Evolutionary conservation across 805 yeast species (phyloP), one percentile per base, ranked within the genome.

Genomic region (Pachysolen tannophilus): DNA sequence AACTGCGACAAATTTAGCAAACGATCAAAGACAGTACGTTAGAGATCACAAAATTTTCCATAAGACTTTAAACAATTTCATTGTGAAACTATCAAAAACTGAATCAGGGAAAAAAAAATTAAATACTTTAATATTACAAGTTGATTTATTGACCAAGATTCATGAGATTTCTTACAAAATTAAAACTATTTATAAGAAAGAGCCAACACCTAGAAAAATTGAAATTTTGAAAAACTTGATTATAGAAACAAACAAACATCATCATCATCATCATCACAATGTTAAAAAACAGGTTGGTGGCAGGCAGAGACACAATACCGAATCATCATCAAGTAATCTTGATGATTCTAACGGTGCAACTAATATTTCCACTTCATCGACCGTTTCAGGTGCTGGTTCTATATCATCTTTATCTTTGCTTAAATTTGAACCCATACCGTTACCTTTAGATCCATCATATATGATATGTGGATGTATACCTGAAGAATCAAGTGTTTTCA

Each of bases 371-470:
- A 20, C 28, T 35, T 38, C 62, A 1, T 48, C 65, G 6, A 61
- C 26, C 10, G 10, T 23, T 11, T 23, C 26, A 23, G n/a, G n/a
- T n/a, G 13, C 17, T 15, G 17, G 8, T 33, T 25, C 8, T 25
- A 20, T 11, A n/a, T 8, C 18, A 13, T 5, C 14, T 5, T 59
- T 54, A 13, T 45, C 56, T 2, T 37, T 59, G 57, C 38, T 72
- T 50, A 45, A 50, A 49, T 47, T 58, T 55, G 43, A 67, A 38
- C 75, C 87, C 1, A 68, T 86, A 5, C 71, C 77, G 2, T 59
- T 88, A 23, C 97, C 97, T 0, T 53, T 90, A 20, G 95, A 90
- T 48, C 97, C 98, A 0, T 67, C 78, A 2, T 62, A 85, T 2
- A 67, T 67, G 13, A 71, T 88, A 0, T 69, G 77, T 41, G 96